phyloP scores from a whole-genome alignment of 2,329 filamentous ascomycete genomes.

The Nemania sp. region DNA sequence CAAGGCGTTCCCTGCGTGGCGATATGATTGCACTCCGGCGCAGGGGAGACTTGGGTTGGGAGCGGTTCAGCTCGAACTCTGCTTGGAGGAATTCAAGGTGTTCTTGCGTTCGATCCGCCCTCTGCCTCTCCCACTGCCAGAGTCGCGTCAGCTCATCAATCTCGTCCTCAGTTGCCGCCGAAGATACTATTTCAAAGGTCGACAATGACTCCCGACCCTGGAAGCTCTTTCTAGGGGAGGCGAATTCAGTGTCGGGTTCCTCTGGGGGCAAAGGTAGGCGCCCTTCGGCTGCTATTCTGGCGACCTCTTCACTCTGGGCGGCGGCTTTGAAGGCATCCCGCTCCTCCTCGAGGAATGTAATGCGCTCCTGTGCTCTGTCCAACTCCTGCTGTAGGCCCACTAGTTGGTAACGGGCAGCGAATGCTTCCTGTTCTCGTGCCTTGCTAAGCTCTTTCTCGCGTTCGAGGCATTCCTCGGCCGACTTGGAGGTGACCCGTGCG shows the following conservation, averaged over 20 bases:
- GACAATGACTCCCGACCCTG: slow-evolving; percentile 59
- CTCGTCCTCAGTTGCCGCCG: slow-evolving; percentile 67
- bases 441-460: slow-evolving; percentile 72
- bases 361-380: slow-evolving; percentile 69
- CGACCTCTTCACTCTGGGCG: slow-evolving; percentile 78
- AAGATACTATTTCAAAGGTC: slow-evolving; percentile 65
- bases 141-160: slow-evolving; percentile 67
- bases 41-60: slow-evolving; percentile 63
- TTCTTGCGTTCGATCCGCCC: slow-evolving; percentile 76
- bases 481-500: slow-evolving; percentile 65
- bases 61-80: slow-evolving; percentile 77
- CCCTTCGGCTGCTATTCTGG: slow-evolving; percentile 78
- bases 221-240: slow-evolving; percentile 67
- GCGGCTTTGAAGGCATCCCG: slow-evolving; percentile 79
- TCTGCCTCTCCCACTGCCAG: slow-evolving; percentile 69
- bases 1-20: slow-evolving; percentile 54
- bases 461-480: slow-evolving; percentile 69
- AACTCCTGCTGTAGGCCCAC: slow-evolving; percentile 75
- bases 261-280: slow-evolving; percentile 72
- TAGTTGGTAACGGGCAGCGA: slow-evolving; percentile 73
- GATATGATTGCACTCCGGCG: slow-evolving; percentile 48
- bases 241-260: slow-evolving; percentile 69
- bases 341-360: slow-evolving; percentile 77
- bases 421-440: slow-evolving; percentile 75
- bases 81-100: slow-evolving; percentile 81